Percentiles rank a stretch among this genome's conserved stretches.
phyloP scores from a whole-genome alignment of 2,329 filamentous ascomycete genomes.

The Pyrenochaeta sp. region DNA sequence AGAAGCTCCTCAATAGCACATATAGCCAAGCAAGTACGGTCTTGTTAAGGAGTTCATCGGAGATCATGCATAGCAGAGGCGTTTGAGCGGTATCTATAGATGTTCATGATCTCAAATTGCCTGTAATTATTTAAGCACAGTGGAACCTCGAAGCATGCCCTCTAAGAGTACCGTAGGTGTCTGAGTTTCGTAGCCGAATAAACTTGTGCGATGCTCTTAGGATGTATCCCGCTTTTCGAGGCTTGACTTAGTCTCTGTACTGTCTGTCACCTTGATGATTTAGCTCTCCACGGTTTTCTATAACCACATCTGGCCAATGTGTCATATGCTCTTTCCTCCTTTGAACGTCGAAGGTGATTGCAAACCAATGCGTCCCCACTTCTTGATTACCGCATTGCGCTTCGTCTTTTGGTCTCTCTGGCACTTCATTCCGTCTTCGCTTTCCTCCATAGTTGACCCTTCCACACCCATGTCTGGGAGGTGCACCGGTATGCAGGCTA shows the following conservation, averaged over 20 bases:
- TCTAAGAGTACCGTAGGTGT: background rate
- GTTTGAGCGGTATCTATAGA: constrained; percentile 13
- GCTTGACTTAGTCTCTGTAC: background rate
- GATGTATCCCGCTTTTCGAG: background rate
- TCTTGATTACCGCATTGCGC: constrained; percentile 12
- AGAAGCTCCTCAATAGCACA: no score
- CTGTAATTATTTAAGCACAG: background rate
- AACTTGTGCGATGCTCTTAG: background rate
- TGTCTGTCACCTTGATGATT: no score
- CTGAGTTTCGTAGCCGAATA: background rate
- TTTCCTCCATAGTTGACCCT: constrained; percentile 18
- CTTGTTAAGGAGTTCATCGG: background rate
- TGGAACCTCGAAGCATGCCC: no score
- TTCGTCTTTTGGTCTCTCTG: constrained; percentile 19
- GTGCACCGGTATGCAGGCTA: constrained; percentile 30
- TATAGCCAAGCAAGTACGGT: background rate
- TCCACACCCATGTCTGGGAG: constrained; percentile 18
- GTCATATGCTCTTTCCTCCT: constrained; percentile 6
- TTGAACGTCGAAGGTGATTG: constrained; percentile 3
- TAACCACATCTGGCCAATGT: background rate
- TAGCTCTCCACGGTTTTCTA: no score
- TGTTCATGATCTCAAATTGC: background rate
- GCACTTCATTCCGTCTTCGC: constrained; percentile 5
- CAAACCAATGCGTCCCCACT: constrained; percentile 10
- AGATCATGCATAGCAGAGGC: constrained; percentile 36